Evolutionary conservation across 2,329 filamentous ascomycete species (phyloP), one percentile per base, ranked within the genome.

Genomic region (Exophiala aquamarina): DNA sequence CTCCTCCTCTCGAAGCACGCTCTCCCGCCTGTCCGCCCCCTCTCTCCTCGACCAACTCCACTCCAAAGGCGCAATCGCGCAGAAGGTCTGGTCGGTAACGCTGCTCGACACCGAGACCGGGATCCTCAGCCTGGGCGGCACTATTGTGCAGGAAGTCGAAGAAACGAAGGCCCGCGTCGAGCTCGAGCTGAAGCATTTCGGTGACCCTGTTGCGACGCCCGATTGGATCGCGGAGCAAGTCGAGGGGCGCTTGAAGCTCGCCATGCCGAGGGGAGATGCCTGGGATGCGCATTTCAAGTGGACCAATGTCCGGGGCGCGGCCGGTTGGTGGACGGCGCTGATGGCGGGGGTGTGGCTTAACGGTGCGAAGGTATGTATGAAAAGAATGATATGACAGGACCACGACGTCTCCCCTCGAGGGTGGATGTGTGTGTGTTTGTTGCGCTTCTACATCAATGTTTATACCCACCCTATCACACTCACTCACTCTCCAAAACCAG

Each of bases 301-400:
- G 63, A 61, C 49, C 3, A 45, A 58, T 13, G 54, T 62, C 10
- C 57, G 59, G 43, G 63, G 63, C 4, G 57, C 61, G 3, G 58
- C 52, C n/a, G 63, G 63, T 10, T 66, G 63, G 63, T 65, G 63
- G 61, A 62, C 61, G 36, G 49, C 61, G 7, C 50, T 66, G 17
- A 60, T 66, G 58, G 53, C 45, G n/a, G 61, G 61, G 5, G 56
- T 66, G 3, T 66, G 63, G 63, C 47, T 63, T 15, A 57, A 63
- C 38, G 60, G 59, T 9, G 54, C 49, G 21, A 63, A 63, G 35
- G 49, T 52, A 45, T 26, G n/a, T n/a, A n/a, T n/a, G n/a, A n/a
- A n/a, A n/a, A n/a, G n/a, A n/a, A n/a, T n/a, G n/a, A n/a, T n/a
- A n/a, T n/a, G n/a, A n/a, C n/a, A n/a, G n/a, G n/a, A n/a, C n/a